Conservation (phyloP, 768 basidiomycete species). For the Rhizopogon sp. region DNA sequence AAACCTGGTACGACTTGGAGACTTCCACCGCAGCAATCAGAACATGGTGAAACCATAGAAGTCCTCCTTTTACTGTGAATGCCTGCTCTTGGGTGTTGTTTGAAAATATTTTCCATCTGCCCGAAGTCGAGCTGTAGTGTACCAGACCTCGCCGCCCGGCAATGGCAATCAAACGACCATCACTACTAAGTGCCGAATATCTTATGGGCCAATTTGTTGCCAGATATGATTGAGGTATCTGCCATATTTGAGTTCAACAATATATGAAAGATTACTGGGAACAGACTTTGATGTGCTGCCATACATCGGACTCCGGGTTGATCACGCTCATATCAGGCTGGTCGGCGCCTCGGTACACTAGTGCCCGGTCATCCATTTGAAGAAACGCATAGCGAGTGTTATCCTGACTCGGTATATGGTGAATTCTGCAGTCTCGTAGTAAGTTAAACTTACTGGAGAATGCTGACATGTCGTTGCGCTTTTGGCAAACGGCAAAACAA, state of each 20-base stretch:
- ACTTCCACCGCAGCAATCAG: constrained; percentile 87
- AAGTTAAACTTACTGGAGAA: constrained; percentile 60
- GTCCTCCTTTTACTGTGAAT: constrained; percentile 83
- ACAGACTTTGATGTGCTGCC: constrained; percentile 90
- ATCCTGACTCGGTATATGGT: constrained; percentile 49
- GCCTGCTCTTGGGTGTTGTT: constrained; percentile 80
- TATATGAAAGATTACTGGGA: background rate
- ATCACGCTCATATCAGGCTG: constrained; percentile 98
- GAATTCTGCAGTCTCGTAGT: background rate
- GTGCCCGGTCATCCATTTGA: constrained; percentile 90
- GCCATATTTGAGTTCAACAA: constrained; percentile 5
- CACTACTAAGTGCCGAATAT: constrained; percentile 85
- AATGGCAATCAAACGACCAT: constrained; percentile 88
- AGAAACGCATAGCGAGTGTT: constrained; percentile 95
- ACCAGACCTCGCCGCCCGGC: constrained; percentile 88
- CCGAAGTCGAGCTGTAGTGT: constrained; percentile 92
- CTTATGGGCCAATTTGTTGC: constrained; percentile 91
- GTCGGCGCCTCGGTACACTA: constrained; percentile 93
- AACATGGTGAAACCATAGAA: constrained; percentile 96
- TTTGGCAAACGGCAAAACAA: constrained; percentile 88
- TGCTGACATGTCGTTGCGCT: constrained; percentile 90
- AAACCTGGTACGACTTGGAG: constrained; percentile 70
- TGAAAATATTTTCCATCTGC: constrained; percentile 90
- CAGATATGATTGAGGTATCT: constrained; percentile 90
- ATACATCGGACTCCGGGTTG: constrained; percentile 96